A percentile compares a stretch with the other conserved stretches of the same genome.
Conservation (phyloP, 1,284 basidiomycete genomes). For the Ganoderma lingzhi region DNA sequence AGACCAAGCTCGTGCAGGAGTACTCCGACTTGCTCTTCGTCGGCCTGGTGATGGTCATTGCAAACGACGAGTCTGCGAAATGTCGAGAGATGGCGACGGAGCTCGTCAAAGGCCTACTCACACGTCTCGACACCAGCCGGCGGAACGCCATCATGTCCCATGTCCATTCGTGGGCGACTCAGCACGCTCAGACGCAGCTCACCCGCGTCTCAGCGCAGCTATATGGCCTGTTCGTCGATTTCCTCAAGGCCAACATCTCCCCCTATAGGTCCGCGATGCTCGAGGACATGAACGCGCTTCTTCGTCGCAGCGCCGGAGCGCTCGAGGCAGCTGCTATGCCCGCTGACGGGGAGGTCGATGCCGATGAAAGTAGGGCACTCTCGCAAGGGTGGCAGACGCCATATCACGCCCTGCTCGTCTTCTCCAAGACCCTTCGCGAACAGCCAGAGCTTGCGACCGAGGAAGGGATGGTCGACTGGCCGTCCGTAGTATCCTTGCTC, state of each 20-base stretch:
- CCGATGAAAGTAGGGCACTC: constrained; percentile 57
- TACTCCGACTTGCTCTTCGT: constrained; percentile 94
- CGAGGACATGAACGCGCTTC: constrained; percentile 62
- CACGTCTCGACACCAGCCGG: constrained; percentile 69
- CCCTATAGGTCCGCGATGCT: constrained; percentile 64
- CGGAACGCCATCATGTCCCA: constrained; percentile 72
- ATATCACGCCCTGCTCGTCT: constrained; percentile 80
- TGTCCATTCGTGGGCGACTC: constrained; percentile 83
- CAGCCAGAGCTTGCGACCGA: constrained; percentile 58
- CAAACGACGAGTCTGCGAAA: constrained; percentile 92
- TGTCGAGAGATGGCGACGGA: constrained; percentile 90
- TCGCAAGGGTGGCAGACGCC: constrained; percentile 79
- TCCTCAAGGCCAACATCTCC: constrained; percentile 57
- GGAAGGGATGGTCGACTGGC: constrained; percentile 66
- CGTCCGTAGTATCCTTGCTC: constrained; percentile 70
- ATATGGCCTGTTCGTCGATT: constrained; percentile 81
- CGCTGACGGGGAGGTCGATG: constrained; percentile 42
- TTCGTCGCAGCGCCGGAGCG: constrained; percentile 56
- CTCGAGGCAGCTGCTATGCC: constrained; percentile 42
- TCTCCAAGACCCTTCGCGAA: constrained; percentile 71
- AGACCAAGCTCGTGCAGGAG: constrained; percentile 77
- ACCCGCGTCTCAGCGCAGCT: constrained; percentile 82
- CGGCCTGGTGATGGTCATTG: constrained; percentile 90
- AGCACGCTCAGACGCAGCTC: constrained; percentile 68
- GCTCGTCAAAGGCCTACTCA: constrained; percentile 82